Evolutionary conservation across 352 stramenopile genomes (phyloP).

Genomic region (Aphanomyces cochlioides): DNA sequence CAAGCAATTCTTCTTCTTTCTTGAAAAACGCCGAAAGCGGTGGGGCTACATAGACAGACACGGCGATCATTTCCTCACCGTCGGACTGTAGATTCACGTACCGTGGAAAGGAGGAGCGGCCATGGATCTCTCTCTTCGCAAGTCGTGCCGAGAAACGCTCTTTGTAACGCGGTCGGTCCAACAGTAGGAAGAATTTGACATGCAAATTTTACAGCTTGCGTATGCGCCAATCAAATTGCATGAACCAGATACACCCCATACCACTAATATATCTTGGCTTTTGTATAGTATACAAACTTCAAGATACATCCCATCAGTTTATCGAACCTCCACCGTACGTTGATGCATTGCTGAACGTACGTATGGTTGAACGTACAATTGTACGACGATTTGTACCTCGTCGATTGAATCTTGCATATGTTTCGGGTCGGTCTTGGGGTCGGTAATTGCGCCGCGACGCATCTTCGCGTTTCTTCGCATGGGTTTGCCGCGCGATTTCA

Average conservation of each 20-base stretch:
- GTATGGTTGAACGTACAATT: not conserved
- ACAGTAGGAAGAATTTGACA: slow-evolving; percentile 17
- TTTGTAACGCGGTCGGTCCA: not conserved
- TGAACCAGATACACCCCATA: not conserved
- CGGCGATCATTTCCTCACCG: no score
- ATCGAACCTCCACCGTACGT: not conserved
- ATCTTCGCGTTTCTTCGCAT: no score
- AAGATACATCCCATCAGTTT: not conserved
- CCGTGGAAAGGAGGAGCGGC: slow-evolving; percentile 23
- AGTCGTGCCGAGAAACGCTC: no score
- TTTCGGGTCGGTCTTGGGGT: no score
- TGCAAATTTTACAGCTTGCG: slow-evolving; percentile 7
- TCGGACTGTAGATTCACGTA: not conserved
- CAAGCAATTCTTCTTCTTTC: slow-evolving; percentile 77
- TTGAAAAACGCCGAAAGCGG: slow-evolving; percentile 85
- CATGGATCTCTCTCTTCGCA: not conserved
- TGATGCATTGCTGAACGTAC: not conserved
- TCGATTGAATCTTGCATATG: no score
- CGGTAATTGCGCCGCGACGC: no score
- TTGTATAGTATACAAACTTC: not conserved
- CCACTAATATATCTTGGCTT: not conserved
- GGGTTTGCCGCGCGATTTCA: no score
- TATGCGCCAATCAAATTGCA: slow-evolving; percentile 5
- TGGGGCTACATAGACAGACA: slow-evolving; percentile 42
- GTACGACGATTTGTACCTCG: no score